Evolutionary conservation across 2,329 filamentous ascomycete genomes (phyloP).

Genomic region (Simplicillium sp.): DNA sequence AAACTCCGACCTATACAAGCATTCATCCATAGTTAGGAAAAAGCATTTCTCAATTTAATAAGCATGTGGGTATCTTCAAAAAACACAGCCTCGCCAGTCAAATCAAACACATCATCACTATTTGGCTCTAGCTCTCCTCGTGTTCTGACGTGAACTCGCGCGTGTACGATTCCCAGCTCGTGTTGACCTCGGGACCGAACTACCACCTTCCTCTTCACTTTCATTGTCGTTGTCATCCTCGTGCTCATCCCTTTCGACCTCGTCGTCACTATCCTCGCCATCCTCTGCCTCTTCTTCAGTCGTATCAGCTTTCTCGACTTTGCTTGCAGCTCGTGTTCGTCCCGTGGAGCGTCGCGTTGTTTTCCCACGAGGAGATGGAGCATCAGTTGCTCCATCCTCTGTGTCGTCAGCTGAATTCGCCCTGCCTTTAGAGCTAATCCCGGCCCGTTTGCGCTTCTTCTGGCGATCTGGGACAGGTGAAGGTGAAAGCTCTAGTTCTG

Average conservation of each 20-base stretch:
- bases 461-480: conserved; percentile 7
- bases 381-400: conserved; percentile 31
- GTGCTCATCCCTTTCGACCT: conserved; percentile 20
- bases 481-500: conserved; percentile 28
- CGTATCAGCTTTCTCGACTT: conserved; percentile 17
- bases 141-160: not conserved
- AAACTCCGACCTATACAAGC: too few species aligned
- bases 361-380: conserved; percentile 22
- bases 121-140: too few species aligned
- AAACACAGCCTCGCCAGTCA: too few species aligned
- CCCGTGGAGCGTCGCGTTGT: conserved; percentile 32
- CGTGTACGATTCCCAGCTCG: not conserved
- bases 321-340: conserved; percentile 28
- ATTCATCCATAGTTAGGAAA: too few species aligned
- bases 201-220: conserved; percentile 19
- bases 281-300: conserved; percentile 18
- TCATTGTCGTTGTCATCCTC: conserved; percentile 25
- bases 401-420: conserved; percentile 38
- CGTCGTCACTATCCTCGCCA: conserved; percentile 16
- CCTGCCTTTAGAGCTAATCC: conserved; percentile 24
- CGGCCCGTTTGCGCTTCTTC: conserved; percentile 11
- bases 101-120: too few species aligned
- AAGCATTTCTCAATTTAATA: too few species aligned
- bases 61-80: too few species aligned
- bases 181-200: conserved; percentile 5